Conservation (phyloP, 768 basidiomycete genomes). For the Neoboletus magnificus region DNA sequence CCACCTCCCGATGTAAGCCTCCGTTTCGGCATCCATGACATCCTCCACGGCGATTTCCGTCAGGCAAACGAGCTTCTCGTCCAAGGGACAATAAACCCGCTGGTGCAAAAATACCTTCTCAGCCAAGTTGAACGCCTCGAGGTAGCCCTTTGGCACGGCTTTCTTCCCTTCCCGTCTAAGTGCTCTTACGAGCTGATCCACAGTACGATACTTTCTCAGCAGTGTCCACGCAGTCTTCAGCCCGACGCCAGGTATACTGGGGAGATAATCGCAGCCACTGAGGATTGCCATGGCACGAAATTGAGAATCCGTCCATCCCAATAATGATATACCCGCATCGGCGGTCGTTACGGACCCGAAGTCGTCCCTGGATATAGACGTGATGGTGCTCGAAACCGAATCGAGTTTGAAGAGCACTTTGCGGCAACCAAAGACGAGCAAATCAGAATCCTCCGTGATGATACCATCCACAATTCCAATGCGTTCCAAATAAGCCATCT, state of each 20-base stretch:
- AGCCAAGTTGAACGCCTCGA: constrained; percentile 70
- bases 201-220: constrained; percentile 80
- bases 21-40: constrained; percentile 54
- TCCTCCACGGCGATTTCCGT: constrained; percentile 53
- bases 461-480: constrained; percentile 82
- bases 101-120: constrained; percentile 94
- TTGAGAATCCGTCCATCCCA: constrained; percentile 86
- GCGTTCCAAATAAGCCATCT: constrained; percentile 88
- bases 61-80: constrained; percentile 66
- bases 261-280: constrained; percentile 89
- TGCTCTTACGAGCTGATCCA: constrained; percentile 76
- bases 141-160: constrained; percentile 72
- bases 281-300: constrained; percentile 94
- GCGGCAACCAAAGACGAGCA: constrained; percentile 95
- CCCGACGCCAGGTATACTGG: constrained; percentile 88
- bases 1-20: constrained; percentile 72
- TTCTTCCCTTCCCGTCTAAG: constrained; percentile 83
- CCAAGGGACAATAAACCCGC: constrained; percentile 79
- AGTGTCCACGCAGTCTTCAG: constrained; percentile 88
- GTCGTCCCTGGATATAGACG: constrained; percentile 61
- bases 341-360: constrained; percentile 57
- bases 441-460: constrained; percentile 96
- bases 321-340: constrained; percentile 65
- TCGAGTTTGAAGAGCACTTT: constrained; percentile 95
- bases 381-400: constrained; percentile 56